These are phyloP conservation scores for Debaryomycetaceae sp. DNA, from an alignment of 1,139 yeast species.

Conservation along the genomic window DNA sequence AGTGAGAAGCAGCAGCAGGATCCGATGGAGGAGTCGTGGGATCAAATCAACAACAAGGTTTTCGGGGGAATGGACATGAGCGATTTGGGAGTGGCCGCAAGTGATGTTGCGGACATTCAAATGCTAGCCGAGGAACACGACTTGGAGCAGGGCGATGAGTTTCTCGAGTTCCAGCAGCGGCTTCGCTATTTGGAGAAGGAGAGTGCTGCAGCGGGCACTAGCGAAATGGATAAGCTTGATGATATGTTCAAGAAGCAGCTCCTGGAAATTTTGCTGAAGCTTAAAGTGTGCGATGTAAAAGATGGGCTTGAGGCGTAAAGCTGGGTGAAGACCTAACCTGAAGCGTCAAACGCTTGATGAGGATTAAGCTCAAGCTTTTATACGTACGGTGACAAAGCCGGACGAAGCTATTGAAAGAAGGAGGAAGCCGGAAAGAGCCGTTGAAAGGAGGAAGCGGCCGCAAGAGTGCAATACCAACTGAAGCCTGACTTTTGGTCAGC, in stretches of 20 bases:
- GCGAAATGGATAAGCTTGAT: slow-evolving; percentile 9
- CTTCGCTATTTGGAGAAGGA: slow-evolving; percentile 5
- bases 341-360: too few relatives aligned
- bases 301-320: too few relatives aligned
- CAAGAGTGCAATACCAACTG: too few relatives aligned
- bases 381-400: too few relatives aligned
- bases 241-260: slow-evolving; percentile 2
- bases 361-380: too few relatives aligned
- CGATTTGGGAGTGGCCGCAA: slow-evolving; percentile 49
- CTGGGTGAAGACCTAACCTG: too few relatives aligned
- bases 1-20: slow-evolving; percentile 11
- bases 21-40: slow-evolving; percentile 39
- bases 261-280: slow-evolving; percentile 1
- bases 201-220: slow-evolving; percentile 6
- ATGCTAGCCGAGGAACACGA: slow-evolving; percentile 13
- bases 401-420: too few relatives aligned
- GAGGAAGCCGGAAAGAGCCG: too few relatives aligned
- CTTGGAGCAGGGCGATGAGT: slow-evolving; percentile 4
- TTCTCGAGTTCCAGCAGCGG: slow-evolving; percentile 5
- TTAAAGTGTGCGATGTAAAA: slow-evolving; percentile 1
- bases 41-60: slow-evolving; percentile 31
- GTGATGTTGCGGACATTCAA: slow-evolving; percentile 51
- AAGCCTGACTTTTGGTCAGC: too few relatives aligned
- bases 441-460: too few relatives aligned
- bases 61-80: slow-evolving; percentile 27